A percentile compares a stretch with the other conserved stretches of the same genome.
Evolutionary conservation across 306 rosid species (phyloP).

Genomic region (Abrus pulchellus): DNA sequence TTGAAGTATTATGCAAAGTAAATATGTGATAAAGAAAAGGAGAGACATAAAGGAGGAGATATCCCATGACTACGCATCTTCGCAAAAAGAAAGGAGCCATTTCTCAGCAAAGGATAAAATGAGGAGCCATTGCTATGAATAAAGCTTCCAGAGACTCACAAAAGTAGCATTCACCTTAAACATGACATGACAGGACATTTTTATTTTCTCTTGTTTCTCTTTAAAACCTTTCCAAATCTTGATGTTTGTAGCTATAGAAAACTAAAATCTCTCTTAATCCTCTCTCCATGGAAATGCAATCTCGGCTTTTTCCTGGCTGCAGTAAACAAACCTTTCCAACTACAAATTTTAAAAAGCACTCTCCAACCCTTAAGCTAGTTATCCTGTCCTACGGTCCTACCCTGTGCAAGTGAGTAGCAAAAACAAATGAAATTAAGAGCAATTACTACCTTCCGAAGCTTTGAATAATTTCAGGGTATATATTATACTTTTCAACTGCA

Average conservation of each 20-base stretch:
- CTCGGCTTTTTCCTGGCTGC: conserved; percentile 26
- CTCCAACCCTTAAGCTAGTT: conserved; percentile 15
- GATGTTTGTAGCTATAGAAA: conserved; percentile 19
- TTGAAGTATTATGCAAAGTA: neutral
- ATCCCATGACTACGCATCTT: neutral
- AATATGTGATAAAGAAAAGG: neutral
- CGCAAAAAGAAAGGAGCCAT: conserved; percentile 6
- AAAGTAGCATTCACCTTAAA: conserved; percentile 28
- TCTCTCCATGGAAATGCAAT: conserved; percentile 18
- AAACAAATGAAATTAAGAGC: conserved; percentile 45
- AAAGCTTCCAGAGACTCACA: neutral
- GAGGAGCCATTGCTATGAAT: neutral
- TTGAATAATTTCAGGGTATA: conserved; percentile 94
- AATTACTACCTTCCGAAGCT: conserved; percentile 86
- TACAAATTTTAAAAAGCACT: neutral
- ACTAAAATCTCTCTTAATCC: conserved; percentile 22
- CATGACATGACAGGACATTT: conserved; percentile 1
- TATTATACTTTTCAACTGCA: conserved; percentile 72
- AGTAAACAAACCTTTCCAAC: conserved; percentile 21
- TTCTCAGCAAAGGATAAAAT: conserved; percentile 21
- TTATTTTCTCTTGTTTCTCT: conserved; percentile 22
- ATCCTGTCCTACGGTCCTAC: neutral
- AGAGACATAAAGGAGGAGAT: neutral
- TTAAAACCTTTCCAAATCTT: conserved; percentile 9
- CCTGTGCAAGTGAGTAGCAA: neutral